These are phyloP conservation scores for Penicillium chermesinum DNA, from an alignment of 495 filamentous ascomycete species.

Conservation along the genomic window DNA sequence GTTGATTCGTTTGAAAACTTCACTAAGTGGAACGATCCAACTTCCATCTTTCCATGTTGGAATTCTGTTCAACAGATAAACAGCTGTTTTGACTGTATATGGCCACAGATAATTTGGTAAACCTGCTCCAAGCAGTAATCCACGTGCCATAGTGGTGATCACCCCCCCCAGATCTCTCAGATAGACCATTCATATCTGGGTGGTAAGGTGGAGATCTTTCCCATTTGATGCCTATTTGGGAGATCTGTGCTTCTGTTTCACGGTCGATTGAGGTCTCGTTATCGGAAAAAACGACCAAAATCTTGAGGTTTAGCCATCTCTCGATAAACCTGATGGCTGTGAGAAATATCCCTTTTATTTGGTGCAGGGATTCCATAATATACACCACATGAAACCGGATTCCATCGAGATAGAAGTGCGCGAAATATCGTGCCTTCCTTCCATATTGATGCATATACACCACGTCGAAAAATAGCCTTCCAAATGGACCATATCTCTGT, in stretches of 20 bases:
- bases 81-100: neutral
- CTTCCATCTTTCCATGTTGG: neutral
- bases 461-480: constrained; percentile 4
- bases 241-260: neutral
- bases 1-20: neutral
- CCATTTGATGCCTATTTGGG: neutral
- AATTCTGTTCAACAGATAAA: constrained; percentile 7
- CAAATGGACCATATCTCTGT: neutral
- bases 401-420: constrained; percentile 8
- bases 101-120: constrained; percentile 10
- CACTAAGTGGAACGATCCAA: constrained; percentile 1
- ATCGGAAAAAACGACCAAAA: constrained; percentile 4
- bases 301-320: constrained; percentile 1
- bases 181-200: constrained; percentile 3
- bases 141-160: neutral
- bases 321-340: neutral
- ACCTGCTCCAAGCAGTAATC: neutral
- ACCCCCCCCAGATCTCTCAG: constrained; percentile 9
- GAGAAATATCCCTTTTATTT: constrained; percentile 1
- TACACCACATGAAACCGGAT: constrained; percentile 7
- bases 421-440: constrained; percentile 2
- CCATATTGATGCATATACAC: neutral
- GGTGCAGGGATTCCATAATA: neutral
- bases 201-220: neutral
- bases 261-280: neutral